Evolutionary conservation across 495 filamentous ascomycete species (phyloP), one percentile per base, ranked within the genome.

Genomic region (Barbatosphaeria neglecta): DNA sequence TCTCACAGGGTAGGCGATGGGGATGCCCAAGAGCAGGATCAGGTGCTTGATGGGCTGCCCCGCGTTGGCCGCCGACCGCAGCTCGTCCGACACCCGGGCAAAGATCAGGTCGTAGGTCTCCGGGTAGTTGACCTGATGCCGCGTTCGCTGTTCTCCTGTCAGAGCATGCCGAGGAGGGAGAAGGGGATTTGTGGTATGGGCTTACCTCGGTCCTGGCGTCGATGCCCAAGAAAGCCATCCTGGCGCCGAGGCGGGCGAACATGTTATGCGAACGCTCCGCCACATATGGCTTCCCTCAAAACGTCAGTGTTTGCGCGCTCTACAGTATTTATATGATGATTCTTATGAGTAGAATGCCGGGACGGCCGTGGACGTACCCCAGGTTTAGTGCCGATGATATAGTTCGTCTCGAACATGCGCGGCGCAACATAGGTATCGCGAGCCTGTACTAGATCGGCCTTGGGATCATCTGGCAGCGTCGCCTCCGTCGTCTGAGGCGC

Each of bases 51-150:
- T 83, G 54, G 59, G 81, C 60, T 53, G 74, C 57, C 55, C 65
- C 0, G 67, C 54, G 37, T 44, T 49, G n/a, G 75, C 74, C 5
- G 76, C 77, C 22, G 60, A 52, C 1, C 62, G 60, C 18, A 95
- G 69, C 53, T 94, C 86, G 22, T 67, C 53, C 42, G 72, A 64
- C 27, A 93, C 55, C 0, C 86, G 82, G 13, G 68, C 52, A 57
- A 95, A 95, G 47, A 95, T 82, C 10, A 78, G 64, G 20, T 94
- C 76, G 55, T 95, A 97, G 2, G 90, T 95, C 44, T 93, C 87
- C 1, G 78, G 77, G 57, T 89, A 90, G 61, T 95, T 95, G 57
- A 96, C 81, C 62, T 90, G 86, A 51, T 92, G 86, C 15, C 90
- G 79, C 31, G 90, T 95, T 28, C 90, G 84, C 73, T 63, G 17